Conservation (phyloP, 2,329 filamentous ascomycete genomes). For the Cladosporium oxysporum region DNA sequence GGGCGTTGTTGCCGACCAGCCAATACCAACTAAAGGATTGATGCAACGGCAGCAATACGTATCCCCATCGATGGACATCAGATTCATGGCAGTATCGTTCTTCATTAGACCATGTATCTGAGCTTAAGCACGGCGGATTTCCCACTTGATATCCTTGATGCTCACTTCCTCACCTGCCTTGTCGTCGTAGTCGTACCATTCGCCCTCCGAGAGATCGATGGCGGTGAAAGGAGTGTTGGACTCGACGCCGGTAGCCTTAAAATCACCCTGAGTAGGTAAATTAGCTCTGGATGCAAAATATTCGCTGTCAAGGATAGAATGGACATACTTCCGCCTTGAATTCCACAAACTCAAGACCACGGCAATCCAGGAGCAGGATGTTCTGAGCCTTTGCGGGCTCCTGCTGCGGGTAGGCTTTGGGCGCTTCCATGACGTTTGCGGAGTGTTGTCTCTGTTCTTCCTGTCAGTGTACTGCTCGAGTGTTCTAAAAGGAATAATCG, state of each 20-base stretch:
- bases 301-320: not conserved
- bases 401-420: conserved; percentile 68
- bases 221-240: conserved; percentile 77
- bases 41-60: not conserved
- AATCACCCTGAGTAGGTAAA: conserved; percentile 69
- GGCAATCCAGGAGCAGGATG: conserved; percentile 88
- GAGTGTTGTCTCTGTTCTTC: conserved; percentile 72
- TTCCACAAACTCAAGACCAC: conserved; percentile 86
- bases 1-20: not conserved
- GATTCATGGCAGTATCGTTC: not conserved
- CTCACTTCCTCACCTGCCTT: conserved; percentile 90
- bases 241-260: conserved; percentile 79
- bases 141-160: conserved; percentile 86
- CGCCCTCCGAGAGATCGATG: conserved; percentile 83
- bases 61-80: not conserved
- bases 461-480: not conserved
- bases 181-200: conserved; percentile 98
- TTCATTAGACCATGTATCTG: not conserved
- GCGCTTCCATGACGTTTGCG: conserved; percentile 75
- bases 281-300: not conserved
- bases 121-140: conserved; percentile 69
- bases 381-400: conserved; percentile 75
- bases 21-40: not conserved
- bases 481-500: conserved; percentile 23
- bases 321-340: conserved; percentile 80